Evolutionary conservation across 768 basidiomycete genomes (phyloP), one percentile per base, ranked within the genome.

Genomic region (Kwoniella dejecticola): DNA sequence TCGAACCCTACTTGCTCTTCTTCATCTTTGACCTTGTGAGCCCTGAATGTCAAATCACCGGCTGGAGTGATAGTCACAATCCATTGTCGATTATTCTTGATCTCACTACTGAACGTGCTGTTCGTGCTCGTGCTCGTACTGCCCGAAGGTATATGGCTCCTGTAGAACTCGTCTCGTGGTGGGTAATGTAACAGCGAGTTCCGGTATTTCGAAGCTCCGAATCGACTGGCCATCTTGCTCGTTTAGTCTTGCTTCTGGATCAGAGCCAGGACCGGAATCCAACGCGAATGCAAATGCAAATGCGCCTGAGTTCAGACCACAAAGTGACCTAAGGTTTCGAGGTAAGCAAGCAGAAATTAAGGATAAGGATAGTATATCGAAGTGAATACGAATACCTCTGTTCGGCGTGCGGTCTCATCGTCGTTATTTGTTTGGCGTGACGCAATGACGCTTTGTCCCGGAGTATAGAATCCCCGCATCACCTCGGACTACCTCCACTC

Each of bases 171-270:
- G 54, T 71, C 70, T 33, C 64, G 53, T 23, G 50, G 30, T 13
- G 66, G 63, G 4, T 62, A 30, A 24, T 63, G 42, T 2, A 64
- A 49, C 5, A 64, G 24, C 3, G 73, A 66, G 41, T 74, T 74
- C 7, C 70, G 66, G 56, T 65, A 74, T 38, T 74, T 74, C 27
- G 68, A 69, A 1, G 70, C 68, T 6, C 68, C 68, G 53, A 74
- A 74, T 29, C 70, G 27, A n/a, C 21, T 15, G 15, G 48, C 48
- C 48, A 50, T 50, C 17, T 8, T 38, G 36, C 8, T 38, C 8
- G 36, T 38, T 8, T 8, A 38, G n/a, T n/a, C n/a, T n/a, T n/a
- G n/a, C 36, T 17, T 38, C 36, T 8, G 17, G 36, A 8, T 38
- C 17, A 17, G 8, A 38, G 17, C 17, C 36, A 38, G 17, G 17